Percentiles rank a stretch among this genome's conserved stretches.
phyloP scores from a whole-genome alignment of 2,329 filamentous ascomycete species.

The Phialophora macrospora region DNA sequence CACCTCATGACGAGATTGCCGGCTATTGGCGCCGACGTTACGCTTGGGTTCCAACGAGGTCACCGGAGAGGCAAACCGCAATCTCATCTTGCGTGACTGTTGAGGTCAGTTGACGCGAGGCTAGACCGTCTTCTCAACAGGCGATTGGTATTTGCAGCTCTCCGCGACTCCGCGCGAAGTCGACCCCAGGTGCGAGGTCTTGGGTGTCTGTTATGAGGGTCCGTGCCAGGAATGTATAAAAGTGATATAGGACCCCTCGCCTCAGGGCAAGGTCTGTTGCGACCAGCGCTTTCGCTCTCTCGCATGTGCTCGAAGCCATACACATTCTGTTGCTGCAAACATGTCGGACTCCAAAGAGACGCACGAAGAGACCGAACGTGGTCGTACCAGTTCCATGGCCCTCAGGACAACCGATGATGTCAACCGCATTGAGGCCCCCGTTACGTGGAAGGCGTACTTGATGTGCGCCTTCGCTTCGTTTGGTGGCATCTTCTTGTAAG shows the following conservation, averaged over 20 bases:
- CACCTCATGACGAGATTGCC: slow-evolving; percentile 10
- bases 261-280: background rate
- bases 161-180: slow-evolving; percentile 2
- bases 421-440: slow-evolving; percentile 62
- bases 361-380: slow-evolving; percentile 3
- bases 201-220: slow-evolving; percentile 7
- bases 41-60: slow-evolving; percentile 11
- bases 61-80: background rate
- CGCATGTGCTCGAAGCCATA: background rate
- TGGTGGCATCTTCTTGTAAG: slow-evolving; percentile 56
- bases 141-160: slow-evolving; percentile 1
- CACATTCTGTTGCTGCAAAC: background rate
- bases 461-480: slow-evolving; percentile 66
- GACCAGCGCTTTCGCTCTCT: background rate
- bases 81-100: slow-evolving; percentile 8
- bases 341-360: slow-evolving; percentile 14
- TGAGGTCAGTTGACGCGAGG: slow-evolving; percentile 8
- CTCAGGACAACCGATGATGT: slow-evolving; percentile 47
- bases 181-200: slow-evolving; percentile 3
- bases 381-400: slow-evolving; percentile 9
- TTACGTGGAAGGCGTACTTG: slow-evolving; percentile 64
- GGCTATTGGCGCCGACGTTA: background rate
- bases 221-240: slow-evolving; percentile 12
- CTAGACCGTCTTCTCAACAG: background rate
- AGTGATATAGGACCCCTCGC: background rate